These are phyloP conservation scores for Fusarium agapanthi DNA, from an alignment of 2,329 filamentous ascomycete genomes.

Conservation along the genomic window DNA sequence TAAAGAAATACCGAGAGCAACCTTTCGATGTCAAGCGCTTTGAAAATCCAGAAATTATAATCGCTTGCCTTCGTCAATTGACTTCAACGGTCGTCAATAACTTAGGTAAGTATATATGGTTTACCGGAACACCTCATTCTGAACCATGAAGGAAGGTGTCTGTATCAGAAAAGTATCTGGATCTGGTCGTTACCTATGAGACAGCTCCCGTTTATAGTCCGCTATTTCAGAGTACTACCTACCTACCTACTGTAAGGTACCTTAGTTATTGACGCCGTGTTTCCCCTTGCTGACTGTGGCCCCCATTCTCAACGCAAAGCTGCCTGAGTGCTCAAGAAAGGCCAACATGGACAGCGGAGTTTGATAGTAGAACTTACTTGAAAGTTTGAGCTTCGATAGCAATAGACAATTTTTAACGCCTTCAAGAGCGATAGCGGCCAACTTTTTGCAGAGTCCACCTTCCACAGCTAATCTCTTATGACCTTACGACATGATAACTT, in stretches of 20 bases:
- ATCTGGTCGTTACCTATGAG: neutral
- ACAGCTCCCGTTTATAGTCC: constrained; percentile 6
- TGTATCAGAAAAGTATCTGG: neutral
- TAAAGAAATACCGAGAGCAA: neutral
- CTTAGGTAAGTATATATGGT: neutral
- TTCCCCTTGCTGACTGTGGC: constrained; percentile 20
- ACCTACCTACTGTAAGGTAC: neutral
- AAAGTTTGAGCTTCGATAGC: neutral
- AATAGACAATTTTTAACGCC: neutral
- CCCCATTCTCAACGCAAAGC: constrained; percentile 11
- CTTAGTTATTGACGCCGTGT: constrained; percentile 4
- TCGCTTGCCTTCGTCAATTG: neutral
- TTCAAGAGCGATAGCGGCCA: neutral
- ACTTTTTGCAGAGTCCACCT: neutral
- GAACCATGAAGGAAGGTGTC: neutral
- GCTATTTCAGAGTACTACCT: neutral
- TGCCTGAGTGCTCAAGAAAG: neutral
- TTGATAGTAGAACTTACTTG: neutral
- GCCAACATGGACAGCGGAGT: neutral
- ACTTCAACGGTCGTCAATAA: neutral
- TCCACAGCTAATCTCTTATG: neutral
- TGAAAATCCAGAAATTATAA: neutral
- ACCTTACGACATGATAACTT: neutral
- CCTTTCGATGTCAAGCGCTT: neutral
- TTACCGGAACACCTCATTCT: neutral